Evolutionary conservation across 345 rosid genomes (phyloP), one percentile per base, ranked within the genome.

Genomic region (Citrus cavaleriei): DNA sequence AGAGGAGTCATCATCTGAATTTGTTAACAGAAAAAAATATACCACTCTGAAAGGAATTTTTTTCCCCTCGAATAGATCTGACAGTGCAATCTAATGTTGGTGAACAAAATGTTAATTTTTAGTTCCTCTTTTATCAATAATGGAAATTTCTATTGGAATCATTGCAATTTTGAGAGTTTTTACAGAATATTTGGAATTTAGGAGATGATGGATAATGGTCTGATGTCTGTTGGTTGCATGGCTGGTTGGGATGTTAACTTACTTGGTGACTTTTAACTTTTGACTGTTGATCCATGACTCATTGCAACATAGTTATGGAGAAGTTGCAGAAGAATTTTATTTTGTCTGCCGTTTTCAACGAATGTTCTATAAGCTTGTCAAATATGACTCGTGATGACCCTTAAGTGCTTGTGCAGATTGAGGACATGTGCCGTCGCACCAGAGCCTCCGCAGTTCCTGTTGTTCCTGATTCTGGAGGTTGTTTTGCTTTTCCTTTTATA

Each of bases 391-490:
- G 10, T 70, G 58, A 77, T 58, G 19, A 51, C 12, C n/a, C 34
- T 73, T 77, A 66, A 49, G 65, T 72, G 63, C 62, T 40, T 73
- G 35, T 79, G 80, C 83, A 94, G 99, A 96, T 96, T 77, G 99
- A 91, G 87, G 86, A 83, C 78, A 93, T 96, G 97, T 94, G 97
- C 78, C 87, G 87, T 80, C 89, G 83, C 81, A 91, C 88, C 72
- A 88, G 78, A 82, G 87, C 97, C 46, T 89, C 93, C 80, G 99
- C 97, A 38, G 93, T 94, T 83, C 99, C 99, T 64, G 89, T 96
- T 72, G 81, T 94, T 81, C 81, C 97, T 82, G 97, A 96, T 84
- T 90, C 97, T 83, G 94, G 89, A 94, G 99, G 99, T 95, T 73
- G 70, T 69, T 72, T 54, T 37, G 18, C 22, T 65, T 84, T 25